Conservation (phyloP, 2,329 filamentous ascomycete genomes). For the Paracoccidioides lutzii region DNA sequence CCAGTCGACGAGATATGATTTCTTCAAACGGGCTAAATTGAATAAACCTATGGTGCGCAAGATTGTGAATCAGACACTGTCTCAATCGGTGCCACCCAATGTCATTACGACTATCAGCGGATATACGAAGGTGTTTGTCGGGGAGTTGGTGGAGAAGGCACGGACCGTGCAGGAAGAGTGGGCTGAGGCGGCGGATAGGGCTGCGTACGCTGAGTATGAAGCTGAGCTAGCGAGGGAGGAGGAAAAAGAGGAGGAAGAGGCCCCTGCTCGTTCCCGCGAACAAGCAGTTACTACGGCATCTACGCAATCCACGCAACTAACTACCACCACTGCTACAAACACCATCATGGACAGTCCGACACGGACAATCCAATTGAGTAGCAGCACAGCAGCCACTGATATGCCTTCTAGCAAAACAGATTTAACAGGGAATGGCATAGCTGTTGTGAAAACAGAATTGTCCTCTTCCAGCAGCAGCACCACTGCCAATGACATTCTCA, state of each 20-base stretch:
- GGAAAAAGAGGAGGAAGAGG: constrained; percentile 13
- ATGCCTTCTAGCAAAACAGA: neutral
- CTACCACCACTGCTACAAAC: neutral
- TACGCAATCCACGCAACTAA: neutral
- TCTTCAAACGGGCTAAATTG: constrained; percentile 38
- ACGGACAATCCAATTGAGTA: neutral
- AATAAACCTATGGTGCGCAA: constrained; percentile 39
- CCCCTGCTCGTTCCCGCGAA: neutral
- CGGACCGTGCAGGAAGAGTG: constrained; percentile 47
- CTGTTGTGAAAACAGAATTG: neutral
- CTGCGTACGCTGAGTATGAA: constrained; percentile 42
- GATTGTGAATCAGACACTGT: constrained; percentile 55
- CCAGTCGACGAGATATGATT: constrained; percentile 37
- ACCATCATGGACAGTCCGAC: neutral
- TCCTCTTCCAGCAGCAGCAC: neutral
- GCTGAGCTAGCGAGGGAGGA: constrained; percentile 44
- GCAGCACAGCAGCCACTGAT: neutral
- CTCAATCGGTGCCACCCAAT: constrained; percentile 51
- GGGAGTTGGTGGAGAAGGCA: constrained; percentile 52
- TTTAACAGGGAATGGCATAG: neutral
- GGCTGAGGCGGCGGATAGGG: constrained; percentile 39
- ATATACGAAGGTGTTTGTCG: constrained; percentile 55
- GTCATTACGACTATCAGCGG: constrained; percentile 52
- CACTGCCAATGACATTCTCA: neutral
- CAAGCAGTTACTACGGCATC: neutral